phyloP scores from a whole-genome alignment of 441 rosid species.

The Populus hybrid region DNA sequence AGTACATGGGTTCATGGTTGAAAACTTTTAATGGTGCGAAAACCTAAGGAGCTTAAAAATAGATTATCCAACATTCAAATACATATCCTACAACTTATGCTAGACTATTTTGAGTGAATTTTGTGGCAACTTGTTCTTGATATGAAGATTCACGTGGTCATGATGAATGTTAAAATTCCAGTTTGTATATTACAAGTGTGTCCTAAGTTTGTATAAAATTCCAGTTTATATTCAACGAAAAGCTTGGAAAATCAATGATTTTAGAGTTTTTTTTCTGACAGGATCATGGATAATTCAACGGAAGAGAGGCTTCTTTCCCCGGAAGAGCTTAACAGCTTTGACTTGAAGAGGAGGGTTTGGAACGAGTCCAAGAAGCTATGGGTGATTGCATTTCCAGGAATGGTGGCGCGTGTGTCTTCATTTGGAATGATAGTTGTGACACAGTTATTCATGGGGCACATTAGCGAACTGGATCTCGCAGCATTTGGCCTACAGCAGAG shows the following conservation, averaged over 20 bases:
- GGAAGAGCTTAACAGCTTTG: neutral
- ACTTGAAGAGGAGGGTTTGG: constrained; percentile 37
- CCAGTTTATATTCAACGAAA: too few relatives aligned
- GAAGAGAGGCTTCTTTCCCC: constrained; percentile 26
- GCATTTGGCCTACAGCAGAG: constrained; percentile 42
- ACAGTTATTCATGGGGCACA: constrained; percentile 44
- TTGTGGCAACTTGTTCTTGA: neutral
- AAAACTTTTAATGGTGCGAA: too few relatives aligned
- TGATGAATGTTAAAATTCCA: neutral
- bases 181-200: neutral
- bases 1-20: too few relatives aligned
- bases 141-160: neutral
- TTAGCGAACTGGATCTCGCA: constrained; percentile 35
- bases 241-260: too few relatives aligned
- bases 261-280: neutral
- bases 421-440: constrained; percentile 38
- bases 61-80: too few relatives aligned
- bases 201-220: neutral
- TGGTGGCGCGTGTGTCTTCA: constrained; percentile 26
- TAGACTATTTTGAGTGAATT: too few relatives aligned
- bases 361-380: constrained; percentile 45
- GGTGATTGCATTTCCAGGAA: constrained; percentile 43
- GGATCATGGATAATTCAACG: constrained; percentile 9
- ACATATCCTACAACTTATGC: too few relatives aligned
- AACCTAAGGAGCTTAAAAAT: too few relatives aligned